Evolutionary conservation across 768 basidiomycete species (phyloP).

Genomic region (Amanita subjunquillea): DNA sequence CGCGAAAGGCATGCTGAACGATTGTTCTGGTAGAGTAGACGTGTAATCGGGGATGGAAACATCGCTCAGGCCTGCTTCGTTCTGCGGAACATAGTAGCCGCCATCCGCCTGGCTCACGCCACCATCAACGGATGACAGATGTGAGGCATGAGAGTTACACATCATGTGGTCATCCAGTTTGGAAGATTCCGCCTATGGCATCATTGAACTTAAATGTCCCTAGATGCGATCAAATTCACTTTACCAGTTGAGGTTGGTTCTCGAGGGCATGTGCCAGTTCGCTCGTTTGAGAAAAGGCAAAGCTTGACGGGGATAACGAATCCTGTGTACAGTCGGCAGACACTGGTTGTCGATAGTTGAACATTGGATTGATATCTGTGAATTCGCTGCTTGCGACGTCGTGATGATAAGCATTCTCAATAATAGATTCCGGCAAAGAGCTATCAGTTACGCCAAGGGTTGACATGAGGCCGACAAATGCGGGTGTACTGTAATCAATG

Average conservation of each 20-base stretch:
- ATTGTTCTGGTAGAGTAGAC: background rate
- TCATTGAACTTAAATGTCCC: background rate
- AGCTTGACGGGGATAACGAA: conserved; percentile 4
- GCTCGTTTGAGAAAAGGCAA: conserved; percentile 17
- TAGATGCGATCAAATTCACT: background rate
- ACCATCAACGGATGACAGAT: conserved; percentile 1
- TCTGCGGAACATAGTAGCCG: background rate
- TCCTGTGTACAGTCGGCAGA: conserved; percentile 15
- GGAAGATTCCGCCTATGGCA: background rate
- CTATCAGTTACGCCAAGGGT: conserved; percentile 27
- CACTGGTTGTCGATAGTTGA: conserved; percentile 8
- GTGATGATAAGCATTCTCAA: conserved; percentile 9
- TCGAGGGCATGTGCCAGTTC: conserved; percentile 19
- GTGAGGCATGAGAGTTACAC: background rate
- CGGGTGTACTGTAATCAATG: conserved; percentile 19
- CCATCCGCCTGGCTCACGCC: background rate
- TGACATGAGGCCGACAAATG: conserved; percentile 32
- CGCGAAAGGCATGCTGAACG: background rate
- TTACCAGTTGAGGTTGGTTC: conserved; percentile 17
- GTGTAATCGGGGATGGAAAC: background rate
- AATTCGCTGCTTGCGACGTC: conserved; percentile 11
- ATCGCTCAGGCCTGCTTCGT: background rate
- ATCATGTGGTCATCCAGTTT: conserved; percentile 3
- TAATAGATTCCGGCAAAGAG: conserved; percentile 6
- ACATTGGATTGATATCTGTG: background rate